Evolutionary conservation across 73 alveolate species (phyloP), one percentile per base, ranked within the genome.

Genomic region (Paramecium tetraurelia): DNA sequence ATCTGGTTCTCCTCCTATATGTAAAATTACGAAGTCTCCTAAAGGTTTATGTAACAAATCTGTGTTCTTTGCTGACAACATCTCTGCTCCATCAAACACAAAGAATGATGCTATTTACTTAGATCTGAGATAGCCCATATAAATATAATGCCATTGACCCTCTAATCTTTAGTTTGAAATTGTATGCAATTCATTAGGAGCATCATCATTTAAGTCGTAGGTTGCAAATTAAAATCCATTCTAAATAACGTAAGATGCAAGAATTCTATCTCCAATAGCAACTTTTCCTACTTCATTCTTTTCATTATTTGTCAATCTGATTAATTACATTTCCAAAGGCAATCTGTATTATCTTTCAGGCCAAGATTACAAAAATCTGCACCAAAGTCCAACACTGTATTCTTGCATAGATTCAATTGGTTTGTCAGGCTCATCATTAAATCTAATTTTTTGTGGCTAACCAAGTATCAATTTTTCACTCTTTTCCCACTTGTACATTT

Each of bases 321-420:
- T 22, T 35, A 75, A 16, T 75, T 75, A 41, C 87, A 75, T 35
- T 38, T 38, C 87, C 14, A 29, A 29, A 29, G 87, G 87, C 12
- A 75, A 75, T 75, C 59, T 63, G 10, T 33, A 63, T 8, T 7
- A 63, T 27, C 84, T 75, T 75, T 41, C 87, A 35, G 87, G 87
- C 58, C 59, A 75, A 20, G n/a, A 21, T 38, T 35, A 33, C 14
- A 75, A 75, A 20, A 75, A 75, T 75, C 87, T 75, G 18, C 58
- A 29, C 87, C 87, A 75, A 20, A 75, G 46, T 75, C 87, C 87
- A 41, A 75, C 38, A 20, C 87, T 75, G n/a, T 75, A 75, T 36
- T 75, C 87, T 41, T 33, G 2, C 16, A 48, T 27, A 24, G 90
- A 40, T 80, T 80, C 90, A 10, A 80, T 46, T 20, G 90, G 77